Base-by-base conservation (phyloP, 345 rosid genomes). In the Boechera divaricarpa region DNA sequence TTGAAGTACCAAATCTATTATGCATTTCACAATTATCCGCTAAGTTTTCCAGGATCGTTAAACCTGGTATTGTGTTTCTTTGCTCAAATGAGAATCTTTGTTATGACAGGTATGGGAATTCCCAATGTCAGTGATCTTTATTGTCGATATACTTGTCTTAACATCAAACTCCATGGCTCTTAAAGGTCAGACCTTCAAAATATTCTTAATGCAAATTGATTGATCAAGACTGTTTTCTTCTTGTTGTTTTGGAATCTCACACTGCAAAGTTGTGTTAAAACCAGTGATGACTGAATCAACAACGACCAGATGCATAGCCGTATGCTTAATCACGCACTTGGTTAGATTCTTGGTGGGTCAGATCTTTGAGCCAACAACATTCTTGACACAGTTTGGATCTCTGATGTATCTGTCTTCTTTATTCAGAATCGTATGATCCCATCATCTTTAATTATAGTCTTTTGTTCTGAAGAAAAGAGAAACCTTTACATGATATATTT, bases 41-140 rank as follows among this genome's bases (percentile, higher is more conserved):
- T 6, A 28, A 70, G 59, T 49, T 62, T 7, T 51, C 45, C 0
- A 53, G 45, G 18, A 29, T 62, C 8, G 39, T 32, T 7, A 44
- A 32, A 59, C 36, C 10, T 59, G n/a, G 31, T 47, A 7, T 21
- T 13, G 6, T 41, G 41, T 53, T 6, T 55, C 51, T 61, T 53
- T 45, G 64, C 75, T 54, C 0, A 69, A 41, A 41, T 6, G 7
- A 0, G 10, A 47, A 33, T 24, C 21, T 45, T 70, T 29, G 13
- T 63, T 26, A 66, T 68, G 72, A 26, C 89, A 90, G 97, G 88
- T 94, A 45, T 90, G 97, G 97, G 87, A 89, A 68, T 94, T 94
- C 72, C 98, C 97, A 39, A 44, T 89, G 44, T 86, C 90, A 21
- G 95, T 89, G 77, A 82, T 87, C 74, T 85, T 82, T 78, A 84